Evolutionary conservation across 164 flowering plant species (phyloP), one percentile per base, ranked within the genome.

Genomic region (Chimonanthus salicifolius): DNA sequence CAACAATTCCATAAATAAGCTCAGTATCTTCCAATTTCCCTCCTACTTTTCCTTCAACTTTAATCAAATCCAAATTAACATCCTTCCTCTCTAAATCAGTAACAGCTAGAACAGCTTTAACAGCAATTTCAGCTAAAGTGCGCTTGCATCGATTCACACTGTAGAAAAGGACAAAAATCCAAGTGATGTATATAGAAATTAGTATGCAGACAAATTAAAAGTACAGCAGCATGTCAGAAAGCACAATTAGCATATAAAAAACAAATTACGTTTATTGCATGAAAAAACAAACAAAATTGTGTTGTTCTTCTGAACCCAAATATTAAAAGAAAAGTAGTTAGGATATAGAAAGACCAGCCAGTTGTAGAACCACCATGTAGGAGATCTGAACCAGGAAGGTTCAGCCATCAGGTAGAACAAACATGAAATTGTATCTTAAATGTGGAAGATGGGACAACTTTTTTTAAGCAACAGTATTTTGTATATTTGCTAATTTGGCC

Each of bases 121-220:
- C 99, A 80, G 99, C 96, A 84, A 95, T 89, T 84, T 95, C 99
- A 67, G 98, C 99, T 85, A 95, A 78, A 74, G 77, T 78, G 58
- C 92, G 94, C 82, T 95, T 95, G 89, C 98, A 93, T 47, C 98
- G 87, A 81, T 90, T 95, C 73, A 95, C 99, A 78, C 99, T 95
- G 94, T 76, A 83, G 75, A 43, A 45, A 44, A 44, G 16, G 4
- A 8, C 50, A 71, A 65, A 43, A 18, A 21, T 74, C 33, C 68
- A 54, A 65, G 3, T 69, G 10, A 18, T 62, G 45, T 43, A 10
- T 9, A 10, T 54, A 11, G 15, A 54, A 16, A 54, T 10, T 54
- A 54, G 15, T 10, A 54, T 54, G 15, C 15, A 54, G n/a, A 54
- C 15, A 2, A 54, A 13, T 54, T 54, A 54, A 54, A 54, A 54